Percentiles rank a stretch among this genome's conserved stretches.
Evolutionary conservation across 306 rosid genomes (phyloP).

Genomic region (Cucumis hystrix): DNA sequence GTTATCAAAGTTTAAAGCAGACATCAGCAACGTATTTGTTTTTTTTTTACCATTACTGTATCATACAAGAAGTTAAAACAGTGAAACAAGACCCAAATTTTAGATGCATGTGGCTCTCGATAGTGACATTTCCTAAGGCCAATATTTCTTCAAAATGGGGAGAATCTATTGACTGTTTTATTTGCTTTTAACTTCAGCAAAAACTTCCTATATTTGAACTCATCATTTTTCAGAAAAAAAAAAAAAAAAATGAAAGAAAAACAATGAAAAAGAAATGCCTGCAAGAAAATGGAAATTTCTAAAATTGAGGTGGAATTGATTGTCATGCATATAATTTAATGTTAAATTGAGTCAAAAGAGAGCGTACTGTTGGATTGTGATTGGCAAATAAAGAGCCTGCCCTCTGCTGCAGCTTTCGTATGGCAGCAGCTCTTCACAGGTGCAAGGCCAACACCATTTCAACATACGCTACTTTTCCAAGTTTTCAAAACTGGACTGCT

Average conservation of each 20-base stretch:
- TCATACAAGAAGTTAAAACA: not conserved
- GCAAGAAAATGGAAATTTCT: not conserved
- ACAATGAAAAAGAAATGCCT: no score
- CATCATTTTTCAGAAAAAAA: not conserved
- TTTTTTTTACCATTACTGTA: not conserved
- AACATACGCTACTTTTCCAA: not conserved
- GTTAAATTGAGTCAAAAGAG: not conserved
- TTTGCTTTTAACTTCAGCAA: not conserved
- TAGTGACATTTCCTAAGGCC: not conserved
- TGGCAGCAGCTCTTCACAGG: slow-evolving; percentile 1
- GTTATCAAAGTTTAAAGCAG: not conserved
- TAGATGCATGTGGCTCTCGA: not conserved
- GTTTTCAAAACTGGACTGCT: not conserved
- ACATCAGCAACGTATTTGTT: not conserved
- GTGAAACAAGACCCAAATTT: not conserved
- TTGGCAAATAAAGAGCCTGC: not conserved
- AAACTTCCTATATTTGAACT: not conserved
- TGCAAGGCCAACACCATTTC: not conserved
- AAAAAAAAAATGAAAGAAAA: not conserved
- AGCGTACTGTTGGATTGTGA: not conserved
- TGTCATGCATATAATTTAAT: not conserved
- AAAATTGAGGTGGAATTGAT: not conserved
- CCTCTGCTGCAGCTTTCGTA: not conserved
- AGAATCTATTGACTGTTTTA: not conserved
- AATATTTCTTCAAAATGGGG: not conserved